A percentile compares a stretch with the other conserved stretches of the same genome.
Evolutionary conservation across 2,329 filamentous ascomycete genomes (phyloP).

Genomic region (Acrodontium crateriforme): DNA sequence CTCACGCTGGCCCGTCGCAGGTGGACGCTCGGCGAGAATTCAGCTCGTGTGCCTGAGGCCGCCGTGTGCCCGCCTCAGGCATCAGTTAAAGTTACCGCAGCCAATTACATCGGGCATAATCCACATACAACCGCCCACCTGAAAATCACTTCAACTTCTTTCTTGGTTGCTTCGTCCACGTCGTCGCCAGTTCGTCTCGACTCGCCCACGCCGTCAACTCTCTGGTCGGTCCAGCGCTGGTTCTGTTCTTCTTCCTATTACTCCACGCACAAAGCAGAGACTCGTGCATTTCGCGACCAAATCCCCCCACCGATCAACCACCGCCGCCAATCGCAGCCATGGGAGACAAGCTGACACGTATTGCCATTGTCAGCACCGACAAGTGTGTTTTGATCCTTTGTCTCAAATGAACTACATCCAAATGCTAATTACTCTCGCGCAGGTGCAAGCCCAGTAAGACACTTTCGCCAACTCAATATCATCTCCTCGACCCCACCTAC

Average conservation of each 20-base stretch:
- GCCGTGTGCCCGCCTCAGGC: no score
- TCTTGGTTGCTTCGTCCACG: no score
- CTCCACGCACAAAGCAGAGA: background rate
- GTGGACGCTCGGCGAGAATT: no score
- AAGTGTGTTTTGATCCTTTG: conserved; percentile 47
- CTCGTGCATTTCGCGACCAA: background rate
- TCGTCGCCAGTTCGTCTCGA: no score
- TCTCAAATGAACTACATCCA: background rate
- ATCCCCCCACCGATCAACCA: conserved; percentile 1
- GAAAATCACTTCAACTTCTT: no score
- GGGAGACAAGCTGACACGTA: conserved; percentile 91
- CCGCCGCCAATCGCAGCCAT: conserved; percentile 38
- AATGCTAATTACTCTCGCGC: background rate
- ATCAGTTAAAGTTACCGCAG: no score
- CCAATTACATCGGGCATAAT: no score
- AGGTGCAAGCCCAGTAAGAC: conserved; percentile 78
- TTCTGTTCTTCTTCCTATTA: background rate
- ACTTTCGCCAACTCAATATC: no score
- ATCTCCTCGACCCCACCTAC: conserved; percentile 37
- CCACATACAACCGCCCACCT: no score
- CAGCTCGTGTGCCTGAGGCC: no score
- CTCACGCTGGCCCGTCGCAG: no score
- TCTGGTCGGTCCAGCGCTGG: background rate
- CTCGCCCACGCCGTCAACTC: background rate
- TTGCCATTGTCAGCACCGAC: conserved; percentile 97